These are phyloP conservation scores for Zymoseptoria crescenta DNA, from an alignment of 2,329 filamentous ascomycete genomes.

Conservation along the genomic window DNA sequence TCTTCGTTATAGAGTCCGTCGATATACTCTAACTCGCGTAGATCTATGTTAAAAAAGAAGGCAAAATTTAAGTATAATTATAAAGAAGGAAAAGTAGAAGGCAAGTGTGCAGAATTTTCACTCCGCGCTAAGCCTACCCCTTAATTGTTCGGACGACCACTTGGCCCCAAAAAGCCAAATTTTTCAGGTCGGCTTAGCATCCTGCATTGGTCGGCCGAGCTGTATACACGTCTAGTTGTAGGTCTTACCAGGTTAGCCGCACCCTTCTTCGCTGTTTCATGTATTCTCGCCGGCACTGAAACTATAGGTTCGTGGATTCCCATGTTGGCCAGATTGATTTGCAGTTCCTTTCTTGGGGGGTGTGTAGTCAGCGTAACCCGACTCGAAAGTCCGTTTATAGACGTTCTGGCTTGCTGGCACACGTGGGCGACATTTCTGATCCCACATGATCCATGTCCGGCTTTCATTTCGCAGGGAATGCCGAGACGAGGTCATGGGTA, in stretches of 20 bases:
- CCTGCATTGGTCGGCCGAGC: too few species aligned
- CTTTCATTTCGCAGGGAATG: not conserved
- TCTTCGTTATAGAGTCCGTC: too few species aligned
- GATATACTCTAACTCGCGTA: too few species aligned
- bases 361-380: not conserved
- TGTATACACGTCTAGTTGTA: too few species aligned
- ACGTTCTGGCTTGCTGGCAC: not conserved
- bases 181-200: too few species aligned
- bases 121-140: too few species aligned
- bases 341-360: not conserved
- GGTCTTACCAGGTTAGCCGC: not conserved
- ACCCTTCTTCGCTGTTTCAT: not conserved
- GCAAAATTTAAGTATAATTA: too few species aligned
- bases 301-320: not conserved
- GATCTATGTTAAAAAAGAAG: too few species aligned
- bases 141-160: too few species aligned
- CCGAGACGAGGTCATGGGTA: not conserved
- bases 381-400: not conserved
- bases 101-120: too few species aligned
- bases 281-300: not conserved
- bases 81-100: too few species aligned
- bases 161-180: too few species aligned
- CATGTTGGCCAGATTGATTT: not conserved
- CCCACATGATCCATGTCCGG: not conserved
- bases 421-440: not conserved